These are phyloP conservation scores for Pelargonium citronellum DNA, from an alignment of 441 rosid species.

Conservation along the genomic window DNA sequence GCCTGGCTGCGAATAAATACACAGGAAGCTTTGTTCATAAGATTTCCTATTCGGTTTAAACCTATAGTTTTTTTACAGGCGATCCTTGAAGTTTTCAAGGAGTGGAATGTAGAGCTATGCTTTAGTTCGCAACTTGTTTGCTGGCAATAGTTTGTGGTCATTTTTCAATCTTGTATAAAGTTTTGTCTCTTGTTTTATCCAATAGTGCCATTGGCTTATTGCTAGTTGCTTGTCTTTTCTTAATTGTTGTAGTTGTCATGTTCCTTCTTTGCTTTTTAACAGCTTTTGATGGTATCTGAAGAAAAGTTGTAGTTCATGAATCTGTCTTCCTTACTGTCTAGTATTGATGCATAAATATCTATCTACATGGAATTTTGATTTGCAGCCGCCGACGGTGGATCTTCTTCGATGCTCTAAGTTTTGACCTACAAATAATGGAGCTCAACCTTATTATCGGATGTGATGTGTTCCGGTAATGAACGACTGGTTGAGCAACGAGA, in stretches of 20 bases:
- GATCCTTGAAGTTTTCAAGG: slow-evolving; percentile 16
- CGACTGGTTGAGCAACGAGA: slow-evolving; percentile 27
- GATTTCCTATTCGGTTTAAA: slow-evolving; percentile 12
- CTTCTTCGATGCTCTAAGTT: neutral
- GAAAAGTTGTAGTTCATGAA: too few relatives aligned
- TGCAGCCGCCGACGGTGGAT: slow-evolving; percentile 1
- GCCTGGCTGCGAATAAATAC: slow-evolving; percentile 36
- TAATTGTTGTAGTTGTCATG: too few relatives aligned
- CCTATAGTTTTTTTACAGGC: neutral
- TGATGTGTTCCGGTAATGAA: slow-evolving; percentile 20
- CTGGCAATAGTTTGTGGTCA: slow-evolving; percentile 15
- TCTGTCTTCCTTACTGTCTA: too few relatives aligned
- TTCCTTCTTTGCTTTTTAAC: neutral
- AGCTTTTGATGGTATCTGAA: neutral
- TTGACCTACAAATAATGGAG: slow-evolving; percentile 9
- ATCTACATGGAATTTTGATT: too few relatives aligned
- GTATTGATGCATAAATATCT: too few relatives aligned
- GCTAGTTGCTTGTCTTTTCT: neutral
- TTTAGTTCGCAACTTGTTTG: slow-evolving; percentile 13
- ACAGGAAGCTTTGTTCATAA: slow-evolving; percentile 19
- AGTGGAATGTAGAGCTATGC: slow-evolving; percentile 13
- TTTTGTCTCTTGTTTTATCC: slow-evolving; percentile 14
- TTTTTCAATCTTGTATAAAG: slow-evolving; percentile 9
- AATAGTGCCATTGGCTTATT: slow-evolving; percentile 8
- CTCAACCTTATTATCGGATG: slow-evolving; percentile 12